A percentile compares a stretch with the other conserved stretches of the same genome.
Conservation (phyloP, 2,329 filamentous ascomycete genomes). For the Penicillium concentricum region DNA sequence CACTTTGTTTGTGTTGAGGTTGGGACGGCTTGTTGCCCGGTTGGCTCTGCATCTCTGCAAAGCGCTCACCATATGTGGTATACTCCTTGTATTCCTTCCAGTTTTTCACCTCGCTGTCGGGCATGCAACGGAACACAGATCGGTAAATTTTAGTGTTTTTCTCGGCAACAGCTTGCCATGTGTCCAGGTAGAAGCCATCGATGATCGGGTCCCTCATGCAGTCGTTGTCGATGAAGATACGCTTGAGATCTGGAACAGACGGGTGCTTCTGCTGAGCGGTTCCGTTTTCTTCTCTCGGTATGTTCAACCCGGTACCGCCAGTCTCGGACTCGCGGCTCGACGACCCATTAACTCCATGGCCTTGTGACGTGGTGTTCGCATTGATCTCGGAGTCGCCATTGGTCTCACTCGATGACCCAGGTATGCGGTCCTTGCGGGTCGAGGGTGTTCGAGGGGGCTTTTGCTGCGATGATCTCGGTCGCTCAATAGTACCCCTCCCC, state of each 20-base stretch:
- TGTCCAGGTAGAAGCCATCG: constrained; percentile 77
- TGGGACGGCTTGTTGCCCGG: constrained; percentile 51
- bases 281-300: constrained; percentile 46
- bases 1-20: constrained; percentile 43
- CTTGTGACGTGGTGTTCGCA: constrained; percentile 20
- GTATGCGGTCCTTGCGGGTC: constrained; percentile 19
- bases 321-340: constrained; percentile 76
- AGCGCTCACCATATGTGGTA: constrained; percentile 71
- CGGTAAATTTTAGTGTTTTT: constrained; percentile 97
- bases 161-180: constrained; percentile 81
- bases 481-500: constrained; percentile 59
- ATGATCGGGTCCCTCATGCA: constrained; percentile 92
- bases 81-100: constrained; percentile 94
- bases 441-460: constrained; percentile 20
- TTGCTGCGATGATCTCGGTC: constrained; percentile 49
- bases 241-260: constrained; percentile 64
- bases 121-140: constrained; percentile 93
- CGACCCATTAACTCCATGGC: constrained; percentile 68
- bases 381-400: constrained; percentile 21
- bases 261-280: constrained; percentile 50
- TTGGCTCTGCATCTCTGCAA: constrained; percentile 65
- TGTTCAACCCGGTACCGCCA: constrained; percentile 70
- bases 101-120: constrained; percentile 86
- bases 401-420: constrained; percentile 14
- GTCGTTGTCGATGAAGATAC: constrained; percentile 75